Evolutionary conservation across 179 eudicot genomes (phyloP).

Genomic region (Beta macrorhiza): DNA sequence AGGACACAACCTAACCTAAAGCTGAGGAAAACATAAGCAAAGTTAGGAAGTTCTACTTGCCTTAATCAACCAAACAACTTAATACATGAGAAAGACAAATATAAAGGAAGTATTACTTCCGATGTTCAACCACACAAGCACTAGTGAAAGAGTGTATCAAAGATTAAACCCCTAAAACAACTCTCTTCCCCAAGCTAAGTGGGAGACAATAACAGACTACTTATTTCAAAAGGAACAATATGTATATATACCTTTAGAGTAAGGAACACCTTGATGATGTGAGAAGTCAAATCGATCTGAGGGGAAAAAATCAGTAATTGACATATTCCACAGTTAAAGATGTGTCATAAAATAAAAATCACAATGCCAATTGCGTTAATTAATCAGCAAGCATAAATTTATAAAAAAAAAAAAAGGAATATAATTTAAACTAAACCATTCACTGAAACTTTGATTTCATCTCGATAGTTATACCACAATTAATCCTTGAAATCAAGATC

Average conservation of each 20-base stretch:
- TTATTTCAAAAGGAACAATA: background rate
- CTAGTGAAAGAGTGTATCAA: too few species aligned
- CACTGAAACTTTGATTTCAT: too few species aligned
- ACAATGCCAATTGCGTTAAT: background rate
- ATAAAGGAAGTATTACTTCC: too few species aligned
- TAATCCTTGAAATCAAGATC: background rate
- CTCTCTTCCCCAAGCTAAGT: background rate
- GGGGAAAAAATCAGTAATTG: constrained; percentile 13
- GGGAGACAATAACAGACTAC: background rate
- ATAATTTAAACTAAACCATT: background rate
- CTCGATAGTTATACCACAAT: background rate
- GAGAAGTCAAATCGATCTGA: constrained; percentile 94
- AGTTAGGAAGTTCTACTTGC: too few species aligned
- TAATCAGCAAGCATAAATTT: background rate
- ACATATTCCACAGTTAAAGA: background rate
- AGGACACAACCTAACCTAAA: too few species aligned
- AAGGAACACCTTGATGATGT: constrained; percentile 72
- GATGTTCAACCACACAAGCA: too few species aligned
- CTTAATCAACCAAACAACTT: too few species aligned
- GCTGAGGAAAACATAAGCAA: too few species aligned
- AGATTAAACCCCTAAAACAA: background rate
- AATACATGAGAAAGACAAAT: too few species aligned
- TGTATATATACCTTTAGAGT: constrained; percentile 66
- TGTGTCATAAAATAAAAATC: background rate
- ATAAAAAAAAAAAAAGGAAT: background rate